These are phyloP conservation scores for Ustilago vetiveriae DNA, from an alignment of 1,284 basidiomycete genomes.

Conservation along the genomic window DNA sequence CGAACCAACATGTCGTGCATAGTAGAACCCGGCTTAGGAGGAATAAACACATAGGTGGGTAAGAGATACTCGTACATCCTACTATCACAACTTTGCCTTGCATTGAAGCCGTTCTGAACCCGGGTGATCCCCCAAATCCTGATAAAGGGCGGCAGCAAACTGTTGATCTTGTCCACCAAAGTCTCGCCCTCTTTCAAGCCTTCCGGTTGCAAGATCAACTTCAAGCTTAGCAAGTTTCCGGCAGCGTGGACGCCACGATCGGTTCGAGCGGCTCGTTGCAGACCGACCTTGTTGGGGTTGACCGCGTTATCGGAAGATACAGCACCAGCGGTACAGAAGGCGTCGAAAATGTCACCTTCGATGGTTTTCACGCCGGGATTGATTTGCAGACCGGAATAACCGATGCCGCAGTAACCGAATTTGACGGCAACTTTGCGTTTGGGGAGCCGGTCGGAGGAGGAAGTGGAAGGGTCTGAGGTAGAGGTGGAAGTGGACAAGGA, in stretches of 20 bases:
- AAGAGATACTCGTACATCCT: slow-evolving; percentile 97
- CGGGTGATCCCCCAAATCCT: slow-evolving; percentile 91
- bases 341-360: slow-evolving; percentile 88
- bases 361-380: slow-evolving; percentile 78
- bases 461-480: background rate
- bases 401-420: slow-evolving; percentile 72
- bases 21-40: slow-evolving; percentile 77
- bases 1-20: slow-evolving; percentile 61
- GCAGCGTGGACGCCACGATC: slow-evolving; percentile 98
- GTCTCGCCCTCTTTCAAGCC: slow-evolving; percentile 41
- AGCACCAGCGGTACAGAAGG: slow-evolving; percentile 86
- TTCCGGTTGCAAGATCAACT: slow-evolving; percentile 69
- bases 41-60: slow-evolving; percentile 91
- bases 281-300: slow-evolving; percentile 86
- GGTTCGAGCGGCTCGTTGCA: slow-evolving; percentile 90
- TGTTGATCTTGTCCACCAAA: slow-evolving; percentile 81
- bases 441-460: slow-evolving; percentile 65
- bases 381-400: slow-evolving; percentile 94
- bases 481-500: background rate
- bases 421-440: slow-evolving; percentile 72
- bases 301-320: slow-evolving; percentile 91
- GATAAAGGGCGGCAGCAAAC: slow-evolving; percentile 86
- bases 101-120: slow-evolving; percentile 91
- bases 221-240: slow-evolving; percentile 77
- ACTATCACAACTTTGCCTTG: slow-evolving; percentile 78